A percentile compares a stretch with the other conserved stretches of the same genome.
phyloP scores from a whole-genome alignment of 192 early-diverging fungal species.

The Rhizophagus clarus region DNA sequence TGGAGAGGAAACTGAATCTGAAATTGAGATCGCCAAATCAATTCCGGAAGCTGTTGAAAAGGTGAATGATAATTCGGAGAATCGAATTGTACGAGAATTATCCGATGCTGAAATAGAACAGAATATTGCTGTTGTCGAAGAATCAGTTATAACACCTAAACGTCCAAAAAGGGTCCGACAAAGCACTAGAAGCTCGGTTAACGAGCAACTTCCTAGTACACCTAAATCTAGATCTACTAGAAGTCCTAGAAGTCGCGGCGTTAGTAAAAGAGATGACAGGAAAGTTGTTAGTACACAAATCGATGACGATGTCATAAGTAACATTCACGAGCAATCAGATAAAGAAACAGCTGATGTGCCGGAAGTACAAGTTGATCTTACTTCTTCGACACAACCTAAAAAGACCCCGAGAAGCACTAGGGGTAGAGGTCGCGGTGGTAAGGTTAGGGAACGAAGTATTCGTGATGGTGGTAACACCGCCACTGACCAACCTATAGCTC shows the following conservation, averaged over 20 bases:
- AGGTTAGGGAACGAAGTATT: no score
- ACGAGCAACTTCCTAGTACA: no score
- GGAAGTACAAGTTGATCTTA: neutral
- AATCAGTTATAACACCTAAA: neutral
- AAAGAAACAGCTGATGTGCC: neutral
- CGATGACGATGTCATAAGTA: neutral
- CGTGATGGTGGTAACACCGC: neutral
- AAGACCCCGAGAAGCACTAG: neutral
- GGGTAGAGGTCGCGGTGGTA: neutral
- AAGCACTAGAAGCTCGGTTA: neutral
- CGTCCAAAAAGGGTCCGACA: neutral
- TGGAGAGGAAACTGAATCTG: neutral
- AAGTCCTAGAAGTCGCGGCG: no score
- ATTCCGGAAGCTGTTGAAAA: neutral
- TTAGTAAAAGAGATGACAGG: neutral
- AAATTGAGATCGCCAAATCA: neutral
- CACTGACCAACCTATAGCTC: neutral
- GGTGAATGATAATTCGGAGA: neutral
- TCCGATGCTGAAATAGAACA: neutral
- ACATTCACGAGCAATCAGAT: neutral
- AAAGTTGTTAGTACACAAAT: neutral
- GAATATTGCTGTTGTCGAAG: neutral
- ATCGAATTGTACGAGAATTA: neutral
- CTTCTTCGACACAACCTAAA: neutral
- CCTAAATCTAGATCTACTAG: neutral